Base-by-base conservation (phyloP, 805 yeast species). In the Lachancea sp. region DNA sequence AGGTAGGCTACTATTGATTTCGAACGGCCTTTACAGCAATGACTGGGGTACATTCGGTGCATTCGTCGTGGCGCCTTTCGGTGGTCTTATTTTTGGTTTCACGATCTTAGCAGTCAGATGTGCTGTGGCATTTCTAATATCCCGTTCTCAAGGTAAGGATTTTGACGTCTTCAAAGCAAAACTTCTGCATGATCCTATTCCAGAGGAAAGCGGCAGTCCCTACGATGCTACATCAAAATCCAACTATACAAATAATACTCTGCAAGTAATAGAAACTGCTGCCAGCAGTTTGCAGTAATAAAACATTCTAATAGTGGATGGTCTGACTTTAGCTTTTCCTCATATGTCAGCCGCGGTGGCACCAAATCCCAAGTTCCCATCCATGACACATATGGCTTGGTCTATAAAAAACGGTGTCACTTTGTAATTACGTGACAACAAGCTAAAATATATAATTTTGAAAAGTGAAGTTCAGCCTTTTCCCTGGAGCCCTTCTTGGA, bases 21-120 rank as follows among this genome's bases (percentile, higher is more conserved):
- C 80, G 77, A 78, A 83, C 52, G 96, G 97, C 32, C 65, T 89
- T 20, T 89, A 89, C 55, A 67, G 72, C 46, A 74, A 72, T 36
- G 96, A 89, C 57, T 89, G 96, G 96, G 85, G 94, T 52, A 80
- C 95, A 0, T 89, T 89, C 65, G 97, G 95, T 18, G 96, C 96
- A 2, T 89, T 89, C 63, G 90, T 84, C 5, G 83, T 81, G 46
- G 92, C 96, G 1, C 96, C 96, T 5, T 70, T 80, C 29, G 94
- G 90, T 20, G 87, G 90, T 8, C 48, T 88, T 2, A 46, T 81
- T 5, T 67, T 80, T 45, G 79, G 84, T 2, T 60, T 75, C 11
- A 52, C 68, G 21, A 68, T 71, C 32, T 71, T 83, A 20, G 79
- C 54, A 3, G 18, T 69, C 12, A 71, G 92, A 62, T 56, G 32